phyloP scores from a whole-genome alignment of 2,329 filamentous ascomycete genomes.

The Clarireedia paspali region DNA sequence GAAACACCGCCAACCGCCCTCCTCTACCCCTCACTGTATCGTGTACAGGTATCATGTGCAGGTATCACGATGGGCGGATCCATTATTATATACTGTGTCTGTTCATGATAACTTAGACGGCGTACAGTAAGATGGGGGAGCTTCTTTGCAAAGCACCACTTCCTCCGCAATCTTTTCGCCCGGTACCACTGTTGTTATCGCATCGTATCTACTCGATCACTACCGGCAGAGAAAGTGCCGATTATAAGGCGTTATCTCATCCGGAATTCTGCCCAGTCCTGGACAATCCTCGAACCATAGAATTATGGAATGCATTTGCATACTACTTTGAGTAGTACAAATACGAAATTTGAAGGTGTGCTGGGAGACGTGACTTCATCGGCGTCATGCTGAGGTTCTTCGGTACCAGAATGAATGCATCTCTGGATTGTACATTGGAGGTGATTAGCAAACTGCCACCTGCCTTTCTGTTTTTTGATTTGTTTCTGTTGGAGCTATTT shows the following conservation, averaged over 20 bases:
- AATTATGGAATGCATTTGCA: neutral
- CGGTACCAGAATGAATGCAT: neutral
- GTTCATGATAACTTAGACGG: neutral
- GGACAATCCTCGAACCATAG: neutral
- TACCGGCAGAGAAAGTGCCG: neutral
- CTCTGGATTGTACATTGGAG: neutral
- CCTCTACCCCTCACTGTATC: too few relatives aligned
- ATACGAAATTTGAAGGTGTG: neutral
- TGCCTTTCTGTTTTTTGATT: neutral
- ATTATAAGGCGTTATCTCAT: conserved; percentile 5
- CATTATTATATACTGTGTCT: neutral
- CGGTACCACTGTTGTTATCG: conserved; percentile 1
- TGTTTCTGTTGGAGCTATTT: neutral
- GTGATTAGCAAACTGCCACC: neutral
- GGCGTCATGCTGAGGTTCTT: neutral
- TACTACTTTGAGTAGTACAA: conserved; percentile 1
- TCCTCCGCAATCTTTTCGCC: neutral
- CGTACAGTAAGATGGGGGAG: neutral
- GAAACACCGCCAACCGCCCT: neutral
- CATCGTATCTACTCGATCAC: neutral
- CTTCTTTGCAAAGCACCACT: neutral
- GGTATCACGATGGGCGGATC: neutral
- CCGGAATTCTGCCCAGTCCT: neutral
- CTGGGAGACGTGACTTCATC: neutral
- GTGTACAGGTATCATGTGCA: too few relatives aligned